Conservation (phyloP, 306 rosid species). For the Aeschynomene evenia region DNA sequence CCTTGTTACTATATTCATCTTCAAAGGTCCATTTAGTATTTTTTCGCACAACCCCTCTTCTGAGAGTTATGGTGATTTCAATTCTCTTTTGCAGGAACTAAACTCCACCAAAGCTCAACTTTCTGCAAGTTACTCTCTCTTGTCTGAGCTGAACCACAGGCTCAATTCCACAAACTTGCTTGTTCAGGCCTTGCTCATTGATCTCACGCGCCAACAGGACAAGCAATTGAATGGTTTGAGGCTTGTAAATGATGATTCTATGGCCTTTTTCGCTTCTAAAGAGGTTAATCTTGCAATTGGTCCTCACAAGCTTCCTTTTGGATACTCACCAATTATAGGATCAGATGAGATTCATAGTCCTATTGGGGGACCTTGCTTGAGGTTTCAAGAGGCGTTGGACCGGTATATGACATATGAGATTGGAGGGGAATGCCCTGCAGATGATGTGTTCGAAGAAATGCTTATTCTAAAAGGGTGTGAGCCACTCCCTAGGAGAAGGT, state of each 20-base stretch:
- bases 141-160: slow-evolving; percentile 38
- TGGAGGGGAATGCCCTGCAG: slow-evolving; percentile 50
- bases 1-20: slow-evolving; percentile 44
- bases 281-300: slow-evolving; percentile 42
- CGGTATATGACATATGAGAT: slow-evolving; percentile 45
- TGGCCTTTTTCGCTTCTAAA: neutral
- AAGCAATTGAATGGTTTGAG: slow-evolving; percentile 18
- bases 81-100: slow-evolving; percentile 38
- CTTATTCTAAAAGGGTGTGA: slow-evolving; percentile 58
- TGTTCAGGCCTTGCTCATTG: slow-evolving; percentile 47
- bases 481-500: slow-evolving; percentile 54
- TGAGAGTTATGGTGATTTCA: slow-evolving; percentile 15
- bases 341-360: slow-evolving; percentile 30
- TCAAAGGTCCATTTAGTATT: slow-evolving; percentile 39
- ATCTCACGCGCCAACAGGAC: slow-evolving; percentile 42
- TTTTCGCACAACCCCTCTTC: slow-evolving; percentile 25
- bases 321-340: slow-evolving; percentile 32
- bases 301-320: slow-evolving; percentile 47
- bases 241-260: slow-evolving; percentile 5
- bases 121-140: slow-evolving; percentile 32
- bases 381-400: slow-evolving; percentile 35
- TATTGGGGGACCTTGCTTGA: slow-evolving; percentile 41
- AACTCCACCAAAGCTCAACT: slow-evolving; percentile 47
- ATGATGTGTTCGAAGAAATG: slow-evolving; percentile 39
- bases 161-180: slow-evolving; percentile 50